Evolutionary conservation across 2,329 filamentous ascomycete species (phyloP).

Genomic region (Scedosporium aurantiacum): DNA sequence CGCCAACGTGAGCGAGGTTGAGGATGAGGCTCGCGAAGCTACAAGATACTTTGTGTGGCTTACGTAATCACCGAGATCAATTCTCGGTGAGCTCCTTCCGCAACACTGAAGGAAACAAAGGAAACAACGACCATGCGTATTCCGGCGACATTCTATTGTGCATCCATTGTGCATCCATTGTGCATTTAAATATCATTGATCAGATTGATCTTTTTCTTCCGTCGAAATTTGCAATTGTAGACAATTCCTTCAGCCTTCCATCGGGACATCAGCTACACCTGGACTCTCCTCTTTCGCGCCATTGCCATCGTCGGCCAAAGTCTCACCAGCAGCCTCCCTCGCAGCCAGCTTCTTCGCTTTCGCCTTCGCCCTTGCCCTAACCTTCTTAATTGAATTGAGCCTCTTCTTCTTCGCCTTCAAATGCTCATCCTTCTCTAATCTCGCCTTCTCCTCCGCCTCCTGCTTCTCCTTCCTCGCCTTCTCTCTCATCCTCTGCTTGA

Average conservation of each 20-base stretch:
- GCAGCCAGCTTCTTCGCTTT: constrained; percentile 35
- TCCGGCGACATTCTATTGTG: too few species aligned
- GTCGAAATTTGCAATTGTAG: too few species aligned
- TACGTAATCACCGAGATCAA: neutral
- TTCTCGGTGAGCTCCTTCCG: neutral
- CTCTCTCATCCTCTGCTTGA: constrained; percentile 35
- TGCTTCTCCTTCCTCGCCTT: constrained; percentile 29
- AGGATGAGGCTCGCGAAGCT: neutral
- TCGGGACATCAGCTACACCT: neutral
- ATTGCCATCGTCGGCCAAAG: constrained; percentile 11
- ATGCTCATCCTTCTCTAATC: constrained; percentile 35
- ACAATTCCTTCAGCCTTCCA: neutral
- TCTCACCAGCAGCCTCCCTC: constrained; percentile 12
- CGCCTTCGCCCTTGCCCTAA: constrained; percentile 46
- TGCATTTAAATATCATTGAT: too few species aligned
- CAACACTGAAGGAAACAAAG: neutral
- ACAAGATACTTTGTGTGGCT: neutral
- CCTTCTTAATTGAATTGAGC: constrained; percentile 48
- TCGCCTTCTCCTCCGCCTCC: constrained; percentile 23
- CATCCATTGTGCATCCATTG: too few species aligned
- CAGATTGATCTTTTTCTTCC: too few species aligned
- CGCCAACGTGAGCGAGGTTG: neutral
- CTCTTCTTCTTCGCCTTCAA: constrained; percentile 49
- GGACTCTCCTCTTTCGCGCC: neutral
- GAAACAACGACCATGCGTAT: neutral